Conservation (phyloP, 495 filamentous ascomycete species). For the Podospora bellae-mahoneyi region DNA sequence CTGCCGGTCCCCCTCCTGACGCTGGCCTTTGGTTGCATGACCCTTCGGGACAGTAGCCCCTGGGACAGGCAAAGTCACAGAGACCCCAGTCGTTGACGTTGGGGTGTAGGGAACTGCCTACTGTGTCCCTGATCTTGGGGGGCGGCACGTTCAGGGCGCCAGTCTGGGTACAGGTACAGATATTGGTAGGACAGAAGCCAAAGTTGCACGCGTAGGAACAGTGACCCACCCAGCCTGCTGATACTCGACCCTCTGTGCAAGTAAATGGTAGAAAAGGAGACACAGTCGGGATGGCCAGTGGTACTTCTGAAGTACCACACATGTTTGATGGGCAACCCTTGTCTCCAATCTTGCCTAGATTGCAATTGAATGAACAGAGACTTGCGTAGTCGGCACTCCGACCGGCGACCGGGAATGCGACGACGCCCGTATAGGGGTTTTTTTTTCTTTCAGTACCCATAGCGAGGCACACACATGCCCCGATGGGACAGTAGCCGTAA, state of each 20-base stretch:
- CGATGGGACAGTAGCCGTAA: constrained; percentile 8
- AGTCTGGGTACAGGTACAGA: too few species aligned
- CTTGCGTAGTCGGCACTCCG: constrained; percentile 11
- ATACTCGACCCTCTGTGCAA: constrained; percentile 8
- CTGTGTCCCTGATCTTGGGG: too few species aligned
- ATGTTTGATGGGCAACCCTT: constrained; percentile 5
- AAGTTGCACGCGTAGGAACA: constrained; percentile 19
- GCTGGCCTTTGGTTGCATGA: not conserved
- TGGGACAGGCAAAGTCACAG: constrained; percentile 5
- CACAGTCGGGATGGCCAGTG: not conserved
- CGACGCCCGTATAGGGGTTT: not conserved
- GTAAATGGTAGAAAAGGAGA: constrained; percentile 13
- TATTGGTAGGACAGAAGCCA: constrained; percentile 16
- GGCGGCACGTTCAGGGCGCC: too few species aligned
- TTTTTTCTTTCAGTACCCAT: constrained; percentile 1
- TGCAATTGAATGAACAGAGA: constrained; percentile 19
- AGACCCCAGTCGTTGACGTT: constrained; percentile 1
- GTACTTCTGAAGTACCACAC: not conserved
- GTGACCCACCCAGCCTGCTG: constrained; percentile 7
- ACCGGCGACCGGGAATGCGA: not conserved
- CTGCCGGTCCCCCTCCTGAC: not conserved
- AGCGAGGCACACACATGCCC: constrained; percentile 2
- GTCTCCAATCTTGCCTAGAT: constrained; percentile 11
- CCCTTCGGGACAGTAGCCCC: constrained; percentile 2
- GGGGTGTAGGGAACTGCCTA: not conserved